phyloP scores from a whole-genome alignment of 305 asterid genomes.

The Ilex paraguariensis region DNA sequence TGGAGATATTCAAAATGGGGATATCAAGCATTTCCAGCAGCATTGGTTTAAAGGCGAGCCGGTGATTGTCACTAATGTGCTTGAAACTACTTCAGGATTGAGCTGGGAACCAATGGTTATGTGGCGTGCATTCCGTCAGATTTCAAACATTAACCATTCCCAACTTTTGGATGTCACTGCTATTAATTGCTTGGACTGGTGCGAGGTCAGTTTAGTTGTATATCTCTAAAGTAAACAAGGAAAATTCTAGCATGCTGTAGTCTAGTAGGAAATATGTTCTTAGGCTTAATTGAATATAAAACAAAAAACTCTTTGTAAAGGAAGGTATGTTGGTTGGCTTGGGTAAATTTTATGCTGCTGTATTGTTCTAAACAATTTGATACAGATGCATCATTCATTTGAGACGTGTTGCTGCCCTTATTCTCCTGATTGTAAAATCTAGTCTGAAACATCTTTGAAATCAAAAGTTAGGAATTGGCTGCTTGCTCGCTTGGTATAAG shows the following conservation, averaged over 20 bases:
- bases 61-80: slow-evolving; percentile 56
- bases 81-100: slow-evolving; percentile 50
- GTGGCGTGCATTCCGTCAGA: slow-evolving; percentile 78
- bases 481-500: too few species aligned
- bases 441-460: too few species aligned
- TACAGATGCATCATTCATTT: too few species aligned
- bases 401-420: too few species aligned
- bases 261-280: not conserved
- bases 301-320: too few species aligned
- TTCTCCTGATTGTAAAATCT: too few species aligned
- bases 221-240: too few species aligned
- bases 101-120: slow-evolving; percentile 93
- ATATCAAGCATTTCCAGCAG: slow-evolving; percentile 50
- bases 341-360: not conserved
- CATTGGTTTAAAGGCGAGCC: slow-evolving; percentile 77
- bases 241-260: too few species aligned
- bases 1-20: slow-evolving; percentile 32
- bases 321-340: not conserved
- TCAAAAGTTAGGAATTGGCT: too few species aligned
- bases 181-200: slow-evolving; percentile 62
- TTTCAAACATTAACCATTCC: slow-evolving; percentile 30
- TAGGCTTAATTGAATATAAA: not conserved
- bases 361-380: not conserved
- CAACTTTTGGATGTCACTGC: slow-evolving; percentile 47
- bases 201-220: slow-evolving; percentile 45